These are phyloP conservation scores for Closterium sp. DNA, from an alignment of 139 green algal species.

Conservation along the genomic window DNA sequence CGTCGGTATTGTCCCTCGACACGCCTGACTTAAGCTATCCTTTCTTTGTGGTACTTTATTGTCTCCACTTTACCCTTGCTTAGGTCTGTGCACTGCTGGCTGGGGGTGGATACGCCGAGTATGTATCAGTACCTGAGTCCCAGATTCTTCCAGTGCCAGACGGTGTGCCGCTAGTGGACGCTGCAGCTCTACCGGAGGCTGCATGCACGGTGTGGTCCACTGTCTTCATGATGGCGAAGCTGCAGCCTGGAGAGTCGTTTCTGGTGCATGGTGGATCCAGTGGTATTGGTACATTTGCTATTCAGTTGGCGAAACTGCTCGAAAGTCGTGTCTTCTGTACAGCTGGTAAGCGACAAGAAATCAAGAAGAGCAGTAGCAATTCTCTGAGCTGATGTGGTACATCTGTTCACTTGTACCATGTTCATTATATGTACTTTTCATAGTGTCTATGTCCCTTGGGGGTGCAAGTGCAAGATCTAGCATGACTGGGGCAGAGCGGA, in stretches of 20 bases:
- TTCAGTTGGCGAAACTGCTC: neutral
- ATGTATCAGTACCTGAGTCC: conserved; percentile 9
- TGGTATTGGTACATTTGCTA: conserved; percentile 26
- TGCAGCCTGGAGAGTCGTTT: conserved; percentile 29
- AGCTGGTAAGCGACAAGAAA: neutral
- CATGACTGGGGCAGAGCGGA: neutral
- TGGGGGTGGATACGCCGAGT: conserved; percentile 28
- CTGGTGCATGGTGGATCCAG: conserved; percentile 3
- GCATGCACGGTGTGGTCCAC: conserved; percentile 39
- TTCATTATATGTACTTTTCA: neutral
- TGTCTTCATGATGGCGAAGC: conserved; percentile 19
- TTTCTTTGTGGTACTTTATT: neutral
- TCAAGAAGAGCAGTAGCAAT: neutral
- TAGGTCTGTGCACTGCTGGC: conserved; percentile 34
- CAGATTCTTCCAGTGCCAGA: conserved; percentile 30
- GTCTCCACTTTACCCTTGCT: neutral
- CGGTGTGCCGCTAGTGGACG: conserved; percentile 20
- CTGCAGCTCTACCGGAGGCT: conserved; percentile 17
- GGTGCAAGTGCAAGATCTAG: neutral
- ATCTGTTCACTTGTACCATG: neutral
- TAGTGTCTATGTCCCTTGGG: neutral
- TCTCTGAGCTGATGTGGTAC: too few species aligned
- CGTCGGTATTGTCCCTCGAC: neutral
- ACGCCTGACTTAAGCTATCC: neutral
- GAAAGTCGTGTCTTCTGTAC: neutral